Evolutionary conservation across 139 green algal genomes (phyloP), one percentile per base, ranked within the genome.

Genomic region (Closterium sp.): DNA sequence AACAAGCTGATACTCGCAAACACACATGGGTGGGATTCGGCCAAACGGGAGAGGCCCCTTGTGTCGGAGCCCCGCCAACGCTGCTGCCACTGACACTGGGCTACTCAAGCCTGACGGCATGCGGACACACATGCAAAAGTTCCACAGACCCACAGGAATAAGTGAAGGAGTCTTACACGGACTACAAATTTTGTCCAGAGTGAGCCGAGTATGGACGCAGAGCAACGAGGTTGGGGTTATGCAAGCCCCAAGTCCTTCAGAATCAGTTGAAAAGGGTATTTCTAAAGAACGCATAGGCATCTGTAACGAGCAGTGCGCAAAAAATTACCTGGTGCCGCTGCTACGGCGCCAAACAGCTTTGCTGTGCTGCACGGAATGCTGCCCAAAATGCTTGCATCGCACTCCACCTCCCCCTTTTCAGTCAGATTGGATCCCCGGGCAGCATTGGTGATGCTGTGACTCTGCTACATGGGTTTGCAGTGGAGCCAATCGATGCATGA

Each of bases 381-480:
- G 0, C 86, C 88, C 96, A 98, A 97, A 33, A 97, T 84, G 87
- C 94, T 95, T 1, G 97, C 97, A 88, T 98, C 97, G 90, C 96
- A 97, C 91, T 98, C 97, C 31, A 98, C 97, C 10, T n/a, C 1
- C 1, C 97, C 97, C 1, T 76, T 30, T 10, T 95, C 32, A 8
- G 94, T 97, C 19, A 98, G 94, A 87, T 97, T 97, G 33, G 96
- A 97, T 33, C 97, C 97, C 0, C 69, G 86, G 23, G 96, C 97
- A 1, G 97, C 97, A 88, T 98, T 98, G 30, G 94, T 96, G 5
- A 93, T 34, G 23, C 43, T 69, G 43, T 69, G 43, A 16, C 43
- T 69, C 43, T 69, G 43, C n/a, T n/a, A n/a, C n/a, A n/a, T 69
- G 43, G 43, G 43, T 69, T 69, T 12, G 43, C n/a, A n/a, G n/a